Evolutionary conservation across 352 stramenopile species (phyloP).

Genomic region (Globisporangium radiosum): DNA sequence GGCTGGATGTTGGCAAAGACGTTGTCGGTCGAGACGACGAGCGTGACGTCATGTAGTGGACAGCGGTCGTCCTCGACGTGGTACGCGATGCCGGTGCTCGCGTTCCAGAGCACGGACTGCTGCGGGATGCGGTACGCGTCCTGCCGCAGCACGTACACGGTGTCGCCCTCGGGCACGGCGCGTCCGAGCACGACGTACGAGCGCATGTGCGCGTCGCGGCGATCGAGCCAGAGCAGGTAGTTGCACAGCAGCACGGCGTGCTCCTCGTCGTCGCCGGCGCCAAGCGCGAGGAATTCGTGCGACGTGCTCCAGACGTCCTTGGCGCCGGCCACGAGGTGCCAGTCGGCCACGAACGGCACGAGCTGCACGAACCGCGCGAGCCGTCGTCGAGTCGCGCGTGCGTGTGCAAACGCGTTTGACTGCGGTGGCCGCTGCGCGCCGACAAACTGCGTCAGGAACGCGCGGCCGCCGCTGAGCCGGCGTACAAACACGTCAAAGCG

Average conservation of each 20-base stretch:
- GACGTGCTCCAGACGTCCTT: slow-evolving; percentile 87
- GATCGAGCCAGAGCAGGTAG: slow-evolving; percentile 86
- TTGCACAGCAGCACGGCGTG: slow-evolving; percentile 91
- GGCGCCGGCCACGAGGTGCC: slow-evolving; percentile 74
- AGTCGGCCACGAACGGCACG: slow-evolving; percentile 90
- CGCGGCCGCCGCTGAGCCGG: slow-evolving; percentile 54
- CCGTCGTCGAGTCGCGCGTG: slow-evolving; percentile 18
- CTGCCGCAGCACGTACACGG: slow-evolving; percentile 78
- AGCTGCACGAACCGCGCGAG: slow-evolving; percentile 88
- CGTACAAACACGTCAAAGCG: slow-evolving; percentile 73
- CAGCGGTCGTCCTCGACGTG: slow-evolving; percentile 67
- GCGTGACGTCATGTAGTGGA: slow-evolving; percentile 77
- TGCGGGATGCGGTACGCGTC: slow-evolving; percentile 45
- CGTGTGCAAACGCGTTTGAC: slow-evolving; percentile 1
- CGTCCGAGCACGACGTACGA: slow-evolving; percentile 87
- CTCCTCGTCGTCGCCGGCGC: slow-evolving; percentile 86
- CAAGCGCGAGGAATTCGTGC: slow-evolving; percentile 88
- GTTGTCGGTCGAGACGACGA: slow-evolving; percentile 87
- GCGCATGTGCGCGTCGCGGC: slow-evolving; percentile 20
- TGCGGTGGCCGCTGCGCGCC: slow-evolving; percentile 55
- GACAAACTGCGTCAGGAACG: slow-evolving; percentile 72
- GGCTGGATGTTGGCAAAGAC: slow-evolving; percentile 88
- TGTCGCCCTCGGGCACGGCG: slow-evolving; percentile 81
- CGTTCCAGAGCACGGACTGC: slow-evolving; percentile 82
- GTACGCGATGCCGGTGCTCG: slow-evolving; percentile 78